Conservation (phyloP, 768 basidiomycete species). For the Mycena rosella region DNA sequence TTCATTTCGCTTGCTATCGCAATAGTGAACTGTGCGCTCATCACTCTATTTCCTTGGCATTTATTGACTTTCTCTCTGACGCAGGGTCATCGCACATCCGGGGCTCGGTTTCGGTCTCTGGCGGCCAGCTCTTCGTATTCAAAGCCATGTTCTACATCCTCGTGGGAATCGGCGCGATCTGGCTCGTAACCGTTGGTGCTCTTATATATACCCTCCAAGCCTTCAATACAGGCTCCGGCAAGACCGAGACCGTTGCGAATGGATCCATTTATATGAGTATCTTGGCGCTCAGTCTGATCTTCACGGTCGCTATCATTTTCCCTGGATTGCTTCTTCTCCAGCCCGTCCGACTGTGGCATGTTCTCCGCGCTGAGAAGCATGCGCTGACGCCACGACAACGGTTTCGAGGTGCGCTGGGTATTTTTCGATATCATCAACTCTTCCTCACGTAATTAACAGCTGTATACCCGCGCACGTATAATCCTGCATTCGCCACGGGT, state of each 20-base stretch:
- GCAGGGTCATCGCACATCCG: slow-evolving; percentile 67
- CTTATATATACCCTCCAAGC: slow-evolving; percentile 76
- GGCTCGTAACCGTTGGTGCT: slow-evolving; percentile 77
- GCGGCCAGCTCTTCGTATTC: slow-evolving; percentile 70
- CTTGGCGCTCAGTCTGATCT: slow-evolving; percentile 66
- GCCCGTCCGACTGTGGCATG: slow-evolving; percentile 70
- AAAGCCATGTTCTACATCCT: slow-evolving; percentile 74
- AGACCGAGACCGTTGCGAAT: slow-evolving; percentile 66
- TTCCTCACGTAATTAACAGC: slow-evolving; percentile 51
- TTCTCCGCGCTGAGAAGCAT: slow-evolving; percentile 65
- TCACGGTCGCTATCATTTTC: slow-evolving; percentile 76
- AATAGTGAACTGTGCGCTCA: slow-evolving; percentile 67
- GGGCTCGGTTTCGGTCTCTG: slow-evolving; percentile 74
- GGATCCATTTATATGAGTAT: slow-evolving; percentile 81
- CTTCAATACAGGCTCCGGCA: slow-evolving; percentile 54
- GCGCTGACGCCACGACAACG: slow-evolving; percentile 83
- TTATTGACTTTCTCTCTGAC: background rate
- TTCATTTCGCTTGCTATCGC: slow-evolving; percentile 69
- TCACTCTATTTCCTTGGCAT: background rate
- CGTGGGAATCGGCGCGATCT: slow-evolving; percentile 64
- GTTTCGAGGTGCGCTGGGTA: slow-evolving; percentile 71
- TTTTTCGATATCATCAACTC: background rate
- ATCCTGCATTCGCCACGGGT: slow-evolving; percentile 75
- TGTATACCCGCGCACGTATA: slow-evolving; percentile 78
- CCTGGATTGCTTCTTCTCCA: slow-evolving; percentile 83